Evolutionary conservation across 73 alveolate species (phyloP).

Genomic region (Symbiodinium pilosum): DNA sequence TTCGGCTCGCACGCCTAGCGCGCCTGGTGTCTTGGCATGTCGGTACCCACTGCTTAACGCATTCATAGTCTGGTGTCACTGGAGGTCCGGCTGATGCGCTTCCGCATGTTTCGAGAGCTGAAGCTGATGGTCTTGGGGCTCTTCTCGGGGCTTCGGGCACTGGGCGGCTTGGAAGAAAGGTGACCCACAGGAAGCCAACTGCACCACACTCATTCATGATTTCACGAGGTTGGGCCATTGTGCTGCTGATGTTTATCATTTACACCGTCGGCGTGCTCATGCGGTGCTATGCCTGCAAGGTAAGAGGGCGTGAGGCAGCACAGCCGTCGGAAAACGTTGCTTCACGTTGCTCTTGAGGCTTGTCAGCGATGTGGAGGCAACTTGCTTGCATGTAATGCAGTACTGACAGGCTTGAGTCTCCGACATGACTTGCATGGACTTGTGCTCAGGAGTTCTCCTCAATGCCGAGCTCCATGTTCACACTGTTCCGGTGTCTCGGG

Average conservation of each 20-base stretch:
- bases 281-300: background rate
- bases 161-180: background rate
- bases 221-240: conserved; percentile 70
- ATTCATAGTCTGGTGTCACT: too few relatives aligned
- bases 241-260: conserved; percentile 78
- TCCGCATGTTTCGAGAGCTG: conserved; percentile 78
- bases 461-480: conserved; percentile 66
- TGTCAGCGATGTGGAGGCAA: conserved; percentile 38
- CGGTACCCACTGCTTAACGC: too few relatives aligned
- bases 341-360: too few relatives aligned
- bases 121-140: conserved; percentile 81
- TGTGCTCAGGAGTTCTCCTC: conserved; percentile 34
- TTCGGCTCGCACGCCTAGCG: conserved; percentile 52
- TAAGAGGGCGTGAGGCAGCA: background rate
- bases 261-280: conserved; percentile 72
- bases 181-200: too few relatives aligned
- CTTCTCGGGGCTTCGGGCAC: conserved; percentile 48
- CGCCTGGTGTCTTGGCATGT: conserved; percentile 24
- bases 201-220: too few relatives aligned
- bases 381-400: background rate
- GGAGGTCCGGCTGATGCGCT: conserved; percentile 62
- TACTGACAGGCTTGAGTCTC: too few relatives aligned
- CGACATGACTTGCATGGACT: background rate
- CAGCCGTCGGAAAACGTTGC: too few relatives aligned
- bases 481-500: conserved; percentile 69